Evolutionary conservation across 805 yeast genomes (phyloP).

Genomic region (Torulaspora franciscae): DNA sequence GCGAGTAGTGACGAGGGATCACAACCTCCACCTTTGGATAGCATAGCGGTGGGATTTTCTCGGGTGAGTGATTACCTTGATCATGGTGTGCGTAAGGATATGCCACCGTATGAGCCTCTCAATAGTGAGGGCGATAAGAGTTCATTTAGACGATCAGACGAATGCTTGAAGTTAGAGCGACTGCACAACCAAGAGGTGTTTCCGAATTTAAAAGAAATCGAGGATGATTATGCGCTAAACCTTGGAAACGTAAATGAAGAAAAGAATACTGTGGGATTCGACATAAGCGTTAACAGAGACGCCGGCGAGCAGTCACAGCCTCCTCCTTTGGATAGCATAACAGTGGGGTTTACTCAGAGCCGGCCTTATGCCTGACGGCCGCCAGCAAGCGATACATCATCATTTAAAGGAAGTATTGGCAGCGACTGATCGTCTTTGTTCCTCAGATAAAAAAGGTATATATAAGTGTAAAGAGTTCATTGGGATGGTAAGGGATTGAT

Average conservation of each 20-base stretch:
- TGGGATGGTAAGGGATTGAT: no score
- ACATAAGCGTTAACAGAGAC: not conserved
- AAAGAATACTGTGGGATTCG: not conserved
- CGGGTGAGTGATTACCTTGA: conserved; percentile 4
- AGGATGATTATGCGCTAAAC: no score
- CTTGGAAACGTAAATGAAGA: no score
- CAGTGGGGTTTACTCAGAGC: conserved; percentile 12
- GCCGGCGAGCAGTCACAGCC: conserved; percentile 5
- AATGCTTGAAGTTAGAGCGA: no score
- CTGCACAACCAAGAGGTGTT: no score
- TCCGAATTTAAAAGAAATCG: no score
- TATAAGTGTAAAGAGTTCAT: no score
- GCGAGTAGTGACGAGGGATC: not conserved
- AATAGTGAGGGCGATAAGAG: not conserved
- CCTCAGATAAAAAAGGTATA: no score
- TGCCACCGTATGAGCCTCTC: not conserved
- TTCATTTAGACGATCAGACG: no score
- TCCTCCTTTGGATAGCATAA: conserved; percentile 25
- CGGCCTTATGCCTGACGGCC: not conserved
- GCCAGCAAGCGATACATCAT: not conserved
- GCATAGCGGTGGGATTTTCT: conserved; percentile 16
- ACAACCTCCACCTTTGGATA: conserved; percentile 23
- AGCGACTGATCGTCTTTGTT: no score
- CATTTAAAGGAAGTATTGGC: not conserved
- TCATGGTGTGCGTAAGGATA: not conserved